These are phyloP conservation scores for Paspalum notatum DNA, from an alignment of 176 grass and related monocot species.

Conservation along the genomic window DNA sequence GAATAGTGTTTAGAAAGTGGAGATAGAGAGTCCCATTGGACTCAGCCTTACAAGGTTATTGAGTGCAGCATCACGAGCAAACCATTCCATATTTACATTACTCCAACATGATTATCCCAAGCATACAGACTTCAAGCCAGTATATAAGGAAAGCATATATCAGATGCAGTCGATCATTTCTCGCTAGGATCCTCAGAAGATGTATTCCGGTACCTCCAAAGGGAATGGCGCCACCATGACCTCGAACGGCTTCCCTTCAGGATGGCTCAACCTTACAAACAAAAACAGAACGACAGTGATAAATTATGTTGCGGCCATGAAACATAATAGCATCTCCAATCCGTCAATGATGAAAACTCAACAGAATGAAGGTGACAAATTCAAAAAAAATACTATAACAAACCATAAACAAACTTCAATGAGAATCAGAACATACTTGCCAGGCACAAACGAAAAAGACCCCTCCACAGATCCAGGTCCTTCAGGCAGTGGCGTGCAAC, in stretches of 20 bases:
- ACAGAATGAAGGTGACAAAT: not conserved
- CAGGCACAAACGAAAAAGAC: conserved; percentile 86
- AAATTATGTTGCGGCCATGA: not conserved
- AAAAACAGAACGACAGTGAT: conserved; percentile 22
- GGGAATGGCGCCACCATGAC: conserved; percentile 68
- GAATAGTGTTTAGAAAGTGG: no score
- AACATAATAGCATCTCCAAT: not conserved
- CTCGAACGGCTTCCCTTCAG: conserved; percentile 80
- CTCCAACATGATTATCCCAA: not conserved
- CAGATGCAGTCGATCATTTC: not conserved
- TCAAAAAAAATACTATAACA: not conserved
- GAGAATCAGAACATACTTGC: conserved; percentile 58
- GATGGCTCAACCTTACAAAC: conserved; percentile 54
- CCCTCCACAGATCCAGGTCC: conserved; percentile 81
- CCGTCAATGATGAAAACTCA: not conserved
- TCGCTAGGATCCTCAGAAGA: conserved; percentile 57
- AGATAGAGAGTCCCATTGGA: no score
- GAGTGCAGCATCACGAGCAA: not conserved
- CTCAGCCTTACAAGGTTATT: no score
- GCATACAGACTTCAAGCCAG: not conserved
- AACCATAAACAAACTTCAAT: not conserved
- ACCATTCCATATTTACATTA: not conserved
- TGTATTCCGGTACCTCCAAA: conserved; percentile 58
- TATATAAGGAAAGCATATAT: not conserved
- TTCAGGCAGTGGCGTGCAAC: conserved; percentile 53